Percentiles rank a stretch among this genome's conserved stretches.
phyloP scores from a whole-genome alignment of 1,284 basidiomycete species.

The Coriolopsis trogii region DNA sequence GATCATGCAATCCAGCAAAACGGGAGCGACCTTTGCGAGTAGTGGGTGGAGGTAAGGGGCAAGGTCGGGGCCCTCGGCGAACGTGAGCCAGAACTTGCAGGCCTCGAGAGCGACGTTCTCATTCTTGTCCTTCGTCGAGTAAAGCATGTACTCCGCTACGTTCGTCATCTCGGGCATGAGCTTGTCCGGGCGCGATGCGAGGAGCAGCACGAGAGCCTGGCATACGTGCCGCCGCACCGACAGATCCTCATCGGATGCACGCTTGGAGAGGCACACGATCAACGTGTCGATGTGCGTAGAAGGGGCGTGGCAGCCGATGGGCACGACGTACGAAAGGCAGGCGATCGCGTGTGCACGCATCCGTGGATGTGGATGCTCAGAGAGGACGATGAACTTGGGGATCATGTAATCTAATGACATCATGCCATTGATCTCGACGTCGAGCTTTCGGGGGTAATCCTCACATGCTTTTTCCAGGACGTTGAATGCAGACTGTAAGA shows the following conservation, averaged over 20 bases:
- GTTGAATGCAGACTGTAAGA: slow-evolving; percentile 85
- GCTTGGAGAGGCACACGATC: slow-evolving; percentile 92
- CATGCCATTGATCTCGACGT: slow-evolving; percentile 87
- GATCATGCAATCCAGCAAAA: slow-evolving; percentile 95
- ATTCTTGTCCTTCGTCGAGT: slow-evolving; percentile 96
- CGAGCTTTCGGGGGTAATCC: slow-evolving; percentile 95
- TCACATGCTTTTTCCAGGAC: slow-evolving; percentile 96
- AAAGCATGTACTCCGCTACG: slow-evolving; percentile 98
- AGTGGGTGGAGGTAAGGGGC: slow-evolving; percentile 85
- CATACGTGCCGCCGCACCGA: slow-evolving; percentile 95
- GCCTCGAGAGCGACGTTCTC: slow-evolving; percentile 95
- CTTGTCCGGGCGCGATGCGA: slow-evolving; percentile 93
- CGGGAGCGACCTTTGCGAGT: slow-evolving; percentile 87
- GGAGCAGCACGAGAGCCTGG: slow-evolving; percentile 91
- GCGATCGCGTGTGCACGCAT: slow-evolving; percentile 95
- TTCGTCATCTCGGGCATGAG: slow-evolving; percentile 95
- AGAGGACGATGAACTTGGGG: slow-evolving; percentile 89
- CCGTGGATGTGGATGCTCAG: slow-evolving; percentile 82
- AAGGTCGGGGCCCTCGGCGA: slow-evolving; percentile 92
- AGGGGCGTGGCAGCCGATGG: slow-evolving; percentile 81
- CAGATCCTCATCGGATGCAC: slow-evolving; percentile 92
- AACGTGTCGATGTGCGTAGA: slow-evolving; percentile 92
- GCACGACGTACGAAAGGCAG: slow-evolving; percentile 92
- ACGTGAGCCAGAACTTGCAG: slow-evolving; percentile 99
- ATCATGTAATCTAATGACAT: slow-evolving; percentile 93